These are phyloP conservation scores for Cytauxzoon felis DNA, from an alignment of 169 alveolate species.

Conservation along the genomic window DNA sequence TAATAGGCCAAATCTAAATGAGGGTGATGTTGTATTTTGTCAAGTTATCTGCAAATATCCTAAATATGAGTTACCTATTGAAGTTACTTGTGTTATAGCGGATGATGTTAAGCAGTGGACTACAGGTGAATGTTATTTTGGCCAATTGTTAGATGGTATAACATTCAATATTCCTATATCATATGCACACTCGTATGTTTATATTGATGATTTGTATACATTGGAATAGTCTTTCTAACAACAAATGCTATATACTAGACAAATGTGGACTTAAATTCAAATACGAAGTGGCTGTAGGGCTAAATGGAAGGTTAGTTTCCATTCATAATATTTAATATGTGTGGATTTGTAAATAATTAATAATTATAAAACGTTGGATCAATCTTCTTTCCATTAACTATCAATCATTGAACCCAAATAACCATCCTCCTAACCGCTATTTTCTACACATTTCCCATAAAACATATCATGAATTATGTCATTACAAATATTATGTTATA, in stretches of 20 bases:
- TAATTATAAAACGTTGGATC: neutral
- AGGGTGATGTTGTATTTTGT: slow-evolving; percentile 64
- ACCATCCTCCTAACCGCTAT: neutral
- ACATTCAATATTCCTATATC: slow-evolving; percentile 59
- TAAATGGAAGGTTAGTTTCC: slow-evolving; percentile 66
- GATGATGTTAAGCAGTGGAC: slow-evolving; percentile 70
- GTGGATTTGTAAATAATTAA: neutral
- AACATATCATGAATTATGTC: too few relatives aligned
- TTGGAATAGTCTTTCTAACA: slow-evolving; percentile 22
- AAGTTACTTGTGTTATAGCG: slow-evolving; percentile 62
- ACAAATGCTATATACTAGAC: slow-evolving; percentile 59
- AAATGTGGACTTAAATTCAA: slow-evolving; percentile 52
- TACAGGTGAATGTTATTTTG: slow-evolving; percentile 70
- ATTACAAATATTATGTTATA: too few relatives aligned
- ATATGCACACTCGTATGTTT: slow-evolving; percentile 16
- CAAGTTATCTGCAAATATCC: slow-evolving; percentile 46
- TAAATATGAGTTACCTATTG: slow-evolving; percentile 39
- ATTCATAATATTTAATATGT: neutral
- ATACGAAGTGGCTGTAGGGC: slow-evolving; percentile 71
- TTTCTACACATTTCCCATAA: too few relatives aligned
- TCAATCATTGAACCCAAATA: neutral
- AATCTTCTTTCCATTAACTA: too few relatives aligned
- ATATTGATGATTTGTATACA: neutral
- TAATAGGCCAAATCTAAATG: slow-evolving; percentile 62
- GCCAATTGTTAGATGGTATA: slow-evolving; percentile 66